Evolutionary conservation across 2,329 filamentous ascomycete genomes (phyloP).

Genomic region (Microthyrium microscopicum): DNA sequence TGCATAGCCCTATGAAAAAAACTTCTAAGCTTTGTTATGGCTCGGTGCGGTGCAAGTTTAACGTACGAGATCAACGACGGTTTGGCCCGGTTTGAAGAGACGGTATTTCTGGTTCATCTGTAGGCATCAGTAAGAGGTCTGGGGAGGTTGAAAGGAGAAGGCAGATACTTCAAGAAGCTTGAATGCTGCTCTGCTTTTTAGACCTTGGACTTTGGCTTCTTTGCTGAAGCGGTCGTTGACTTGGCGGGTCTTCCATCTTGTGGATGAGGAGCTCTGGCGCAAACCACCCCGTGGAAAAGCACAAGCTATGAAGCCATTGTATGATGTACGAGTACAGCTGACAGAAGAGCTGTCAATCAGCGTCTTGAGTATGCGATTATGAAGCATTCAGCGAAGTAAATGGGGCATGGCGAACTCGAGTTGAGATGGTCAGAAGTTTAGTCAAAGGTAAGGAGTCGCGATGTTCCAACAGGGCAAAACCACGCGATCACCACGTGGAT

Average conservation of each 20-base stretch:
- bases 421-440: too few species aligned
- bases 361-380: too few species aligned
- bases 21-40: conserved; percentile 7
- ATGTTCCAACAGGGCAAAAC: too few species aligned
- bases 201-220: conserved; percentile 58
- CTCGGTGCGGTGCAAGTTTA: background rate
- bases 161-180: conserved; percentile 64
- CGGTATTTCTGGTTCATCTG: conserved; percentile 70
- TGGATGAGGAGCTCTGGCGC: conserved; percentile 40
- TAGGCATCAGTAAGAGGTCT: conserved; percentile 11
- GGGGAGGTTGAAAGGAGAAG: background rate
- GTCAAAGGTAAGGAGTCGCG: too few species aligned
- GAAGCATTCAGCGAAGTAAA: too few species aligned
- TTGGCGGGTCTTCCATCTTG: conserved; percentile 71
- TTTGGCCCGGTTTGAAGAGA: conserved; percentile 65
- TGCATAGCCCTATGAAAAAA: conserved; percentile 48
- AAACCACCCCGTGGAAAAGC: conserved; percentile 2
- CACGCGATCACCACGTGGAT: too few species aligned
- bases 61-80: conserved; percentile 72
- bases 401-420: too few species aligned
- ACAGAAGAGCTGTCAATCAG: too few species aligned
- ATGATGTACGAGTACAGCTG: too few species aligned
- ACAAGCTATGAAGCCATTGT: too few species aligned
- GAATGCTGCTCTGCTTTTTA: conserved; percentile 85
- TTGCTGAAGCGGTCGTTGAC: conserved; percentile 53